phyloP scores from a whole-genome alignment of 805 yeast species.

The Zygoascus flipseniorum region DNA sequence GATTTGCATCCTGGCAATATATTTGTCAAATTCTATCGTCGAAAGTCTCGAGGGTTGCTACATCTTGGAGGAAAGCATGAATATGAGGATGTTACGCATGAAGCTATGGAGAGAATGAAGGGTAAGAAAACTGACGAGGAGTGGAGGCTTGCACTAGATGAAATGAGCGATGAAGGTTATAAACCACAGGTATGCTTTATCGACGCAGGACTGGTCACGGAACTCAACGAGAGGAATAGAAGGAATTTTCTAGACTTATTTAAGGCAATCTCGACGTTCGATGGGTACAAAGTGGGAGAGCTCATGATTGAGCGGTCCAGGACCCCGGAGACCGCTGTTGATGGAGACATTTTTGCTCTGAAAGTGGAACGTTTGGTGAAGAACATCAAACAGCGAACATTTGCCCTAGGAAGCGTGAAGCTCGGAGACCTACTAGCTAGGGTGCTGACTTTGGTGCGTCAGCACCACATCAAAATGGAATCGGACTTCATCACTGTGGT shows the following conservation, averaged over 20 bases:
- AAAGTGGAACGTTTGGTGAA: constrained; percentile 79
- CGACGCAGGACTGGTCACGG: constrained; percentile 92
- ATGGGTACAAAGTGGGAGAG: constrained; percentile 92
- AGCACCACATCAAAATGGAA: constrained; percentile 95
- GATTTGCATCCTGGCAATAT: constrained; percentile 97
- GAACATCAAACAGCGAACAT: constrained; percentile 76
- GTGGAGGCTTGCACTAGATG: constrained; percentile 40
- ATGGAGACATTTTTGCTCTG: constrained; percentile 76
- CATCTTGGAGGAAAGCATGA: constrained; percentile 18
- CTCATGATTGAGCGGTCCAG: constrained; percentile 91
- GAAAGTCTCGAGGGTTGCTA: constrained; percentile 16
- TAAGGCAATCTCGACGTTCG: constrained; percentile 80
- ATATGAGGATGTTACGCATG: constrained; percentile 11
- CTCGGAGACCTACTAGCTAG: constrained; percentile 85
- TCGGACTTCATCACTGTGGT: constrained; percentile 93
- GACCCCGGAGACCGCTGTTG: constrained; percentile 86
- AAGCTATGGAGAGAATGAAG: neutral
- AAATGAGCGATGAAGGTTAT: constrained; percentile 48
- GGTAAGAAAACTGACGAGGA: constrained; percentile 20
- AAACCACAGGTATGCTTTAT: constrained; percentile 82
- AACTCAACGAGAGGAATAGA: constrained; percentile 66
- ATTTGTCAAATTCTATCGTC: constrained; percentile 58
- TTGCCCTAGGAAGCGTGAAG: constrained; percentile 83
- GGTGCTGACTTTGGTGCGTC: constrained; percentile 83
- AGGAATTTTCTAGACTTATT: constrained; percentile 83